Evolutionary conservation across 2,329 filamentous ascomycete species (phyloP).

Genomic region (Talaromyces sp.): DNA sequence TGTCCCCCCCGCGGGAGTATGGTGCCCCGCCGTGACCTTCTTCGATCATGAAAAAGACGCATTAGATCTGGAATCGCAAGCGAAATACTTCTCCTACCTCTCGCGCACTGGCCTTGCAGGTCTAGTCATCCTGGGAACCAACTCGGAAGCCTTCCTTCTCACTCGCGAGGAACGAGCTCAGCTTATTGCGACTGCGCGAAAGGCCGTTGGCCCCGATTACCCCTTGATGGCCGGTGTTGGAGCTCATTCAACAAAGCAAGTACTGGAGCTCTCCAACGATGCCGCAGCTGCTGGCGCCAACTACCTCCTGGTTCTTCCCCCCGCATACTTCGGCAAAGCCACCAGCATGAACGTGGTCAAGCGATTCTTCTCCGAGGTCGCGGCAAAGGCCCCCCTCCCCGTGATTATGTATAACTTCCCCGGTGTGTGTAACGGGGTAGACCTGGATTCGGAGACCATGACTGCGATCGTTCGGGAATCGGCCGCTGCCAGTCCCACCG

Average conservation of each 20-base stretch:
- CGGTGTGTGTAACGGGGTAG: conserved; percentile 67
- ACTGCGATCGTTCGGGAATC: conserved; percentile 54
- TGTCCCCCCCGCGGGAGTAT: conserved; percentile 43
- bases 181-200: conserved; percentile 60
- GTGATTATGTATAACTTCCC: conserved; percentile 72
- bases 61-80: conserved; percentile 52
- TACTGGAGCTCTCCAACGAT: conserved; percentile 62
- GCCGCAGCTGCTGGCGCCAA: conserved; percentile 63
- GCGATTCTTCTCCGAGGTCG: conserved; percentile 62
- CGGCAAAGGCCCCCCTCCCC: conserved; percentile 56
- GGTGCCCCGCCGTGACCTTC: conserved; percentile 59
- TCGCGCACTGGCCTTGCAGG: conserved; percentile 54
- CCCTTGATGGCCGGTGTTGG: conserved; percentile 67
- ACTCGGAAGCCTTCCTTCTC: conserved; percentile 60
- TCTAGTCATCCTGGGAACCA: conserved; percentile 59
- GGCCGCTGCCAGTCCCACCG: conserved; percentile 18
- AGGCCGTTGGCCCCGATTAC: conserved; percentile 55
- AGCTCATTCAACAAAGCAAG: conserved; percentile 66
- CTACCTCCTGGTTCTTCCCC: conserved; percentile 64
- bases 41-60: conserved; percentile 55
- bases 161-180: conserved; percentile 62
- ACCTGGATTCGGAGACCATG: conserved; percentile 67
- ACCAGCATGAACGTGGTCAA: conserved; percentile 61
- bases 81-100: conserved; percentile 57
- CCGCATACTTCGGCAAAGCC: conserved; percentile 67